Base-by-base conservation (phyloP, 371 early-diverging fungal genomes). In the Mucor saturninus region DNA sequence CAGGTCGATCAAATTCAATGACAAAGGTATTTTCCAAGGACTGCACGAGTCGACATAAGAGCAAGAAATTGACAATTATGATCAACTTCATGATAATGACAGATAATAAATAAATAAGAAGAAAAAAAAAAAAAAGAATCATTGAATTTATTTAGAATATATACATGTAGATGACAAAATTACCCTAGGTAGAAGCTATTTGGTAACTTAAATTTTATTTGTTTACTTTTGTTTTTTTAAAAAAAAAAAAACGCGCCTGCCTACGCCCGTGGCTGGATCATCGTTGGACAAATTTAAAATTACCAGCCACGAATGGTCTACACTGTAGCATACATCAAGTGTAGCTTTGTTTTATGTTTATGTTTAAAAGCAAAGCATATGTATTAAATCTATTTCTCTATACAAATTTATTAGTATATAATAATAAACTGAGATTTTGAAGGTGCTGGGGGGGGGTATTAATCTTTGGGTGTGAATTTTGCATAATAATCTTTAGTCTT, bases 401-500 rank as follows among this genome's bases (percentile, higher is more conserved):
- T 21, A 21, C 21, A 21, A 21, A 21, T 21, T 21, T 21, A 21
- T 21, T 21, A 21, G 21, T 21, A 1, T 21, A 21, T 21, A 21
- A 21, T 21, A 21, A 21, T 21, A 21, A 21, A 21, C 21, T 21
- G 21, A 21, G 21, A 21, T 21, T 21, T 21, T 21, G 21, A 21
- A 21, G 21, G 21, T 21, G 21, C 21, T 21, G 3, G 15, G 46
- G 21, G 54, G 46, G 38, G 31, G 59, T 71, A 9, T 57, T 68
- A 80, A 56, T 81, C 83, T 66, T 76, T 80, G 15, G 91, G 79
- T 53, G 83, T 73, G 69, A 92, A 91, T 71, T 92, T 93, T 40
- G 88, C 69, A 68, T 92, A 93, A 21, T 83, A 86, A 60, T 93
- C 93, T 66, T 91, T 92, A 13, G 90, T 87, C 62, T 80, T 81